These are phyloP conservation scores for Aspergillus sp. DNA, from an alignment of 2,329 filamentous ascomycete species.

Conservation along the genomic window DNA sequence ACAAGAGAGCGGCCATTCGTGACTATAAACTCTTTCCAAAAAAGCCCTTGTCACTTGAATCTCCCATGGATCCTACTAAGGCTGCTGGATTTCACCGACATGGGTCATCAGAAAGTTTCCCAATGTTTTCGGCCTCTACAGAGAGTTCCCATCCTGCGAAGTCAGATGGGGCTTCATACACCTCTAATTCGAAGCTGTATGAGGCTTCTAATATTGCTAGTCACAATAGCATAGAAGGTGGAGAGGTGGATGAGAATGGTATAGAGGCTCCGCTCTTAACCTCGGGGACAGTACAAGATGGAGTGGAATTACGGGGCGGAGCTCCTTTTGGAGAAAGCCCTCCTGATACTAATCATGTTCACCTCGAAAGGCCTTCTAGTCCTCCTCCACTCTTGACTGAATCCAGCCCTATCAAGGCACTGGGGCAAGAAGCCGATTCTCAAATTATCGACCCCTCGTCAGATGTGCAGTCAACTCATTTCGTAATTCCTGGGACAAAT, in stretches of 20 bases:
- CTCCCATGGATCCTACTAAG: constrained; percentile 25
- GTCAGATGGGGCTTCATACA: constrained; percentile 50
- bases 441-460: background rate
- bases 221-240: constrained; percentile 2
- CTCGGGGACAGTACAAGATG: constrained; percentile 9
- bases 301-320: constrained; percentile 16
- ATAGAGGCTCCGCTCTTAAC: constrained; percentile 8
- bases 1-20: constrained; percentile 38
- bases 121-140: constrained; percentile 60
- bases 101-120: constrained; percentile 58
- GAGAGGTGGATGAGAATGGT: constrained; percentile 15
- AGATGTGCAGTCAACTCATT: background rate
- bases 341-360: constrained; percentile 19
- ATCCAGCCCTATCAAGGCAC: constrained; percentile 22
- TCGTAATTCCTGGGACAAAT: constrained; percentile 7
- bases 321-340: constrained; percentile 21
- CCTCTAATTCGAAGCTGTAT: constrained; percentile 25
- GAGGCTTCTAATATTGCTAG: constrained; percentile 10
- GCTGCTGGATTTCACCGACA: constrained; percentile 43
- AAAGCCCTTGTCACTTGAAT: constrained; percentile 46
- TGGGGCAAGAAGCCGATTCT: constrained; percentile 6
- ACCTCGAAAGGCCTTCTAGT: constrained; percentile 43
- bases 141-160: constrained; percentile 51
- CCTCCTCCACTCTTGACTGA: constrained; percentile 33
- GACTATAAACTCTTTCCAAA: constrained; percentile 49